Conservation (phyloP, 306 rosid species). For the Medicago lupulina region DNA sequence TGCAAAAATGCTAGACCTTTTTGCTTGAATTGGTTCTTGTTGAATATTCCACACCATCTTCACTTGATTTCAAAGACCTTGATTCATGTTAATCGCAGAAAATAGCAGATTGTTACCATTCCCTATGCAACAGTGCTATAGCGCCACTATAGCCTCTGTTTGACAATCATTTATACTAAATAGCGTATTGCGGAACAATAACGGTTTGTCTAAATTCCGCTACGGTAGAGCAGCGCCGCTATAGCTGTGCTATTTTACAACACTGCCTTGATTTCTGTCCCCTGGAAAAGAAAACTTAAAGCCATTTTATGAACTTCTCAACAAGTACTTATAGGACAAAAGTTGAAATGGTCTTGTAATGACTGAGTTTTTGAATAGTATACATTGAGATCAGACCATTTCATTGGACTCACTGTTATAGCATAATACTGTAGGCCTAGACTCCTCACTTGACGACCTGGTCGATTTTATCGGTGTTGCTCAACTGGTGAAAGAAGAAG, state of each 20-base stretch:
- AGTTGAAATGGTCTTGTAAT: constrained; percentile 9
- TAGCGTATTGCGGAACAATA: no score
- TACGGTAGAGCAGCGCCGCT: no score
- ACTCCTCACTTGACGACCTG: constrained; percentile 68
- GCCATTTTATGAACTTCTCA: constrained; percentile 4
- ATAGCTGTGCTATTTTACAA: no score
- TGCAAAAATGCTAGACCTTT: not conserved
- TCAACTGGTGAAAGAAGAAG: constrained; percentile 69
- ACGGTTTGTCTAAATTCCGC: no score
- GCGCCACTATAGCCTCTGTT: no score
- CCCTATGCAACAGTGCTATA: no score
- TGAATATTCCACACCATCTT: constrained; percentile 1
- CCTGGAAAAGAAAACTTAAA: not conserved
- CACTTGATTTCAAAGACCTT: constrained; percentile 16
- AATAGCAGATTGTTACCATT: no score
- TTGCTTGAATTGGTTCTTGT: constrained; percentile 10
- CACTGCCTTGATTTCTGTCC: not conserved
- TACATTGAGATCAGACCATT: not conserved
- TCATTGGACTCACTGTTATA: constrained; percentile 36
- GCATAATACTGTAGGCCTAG: constrained; percentile 58
- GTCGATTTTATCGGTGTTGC: constrained; percentile 86
- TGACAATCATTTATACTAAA: no score
- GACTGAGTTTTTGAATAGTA: not conserved
- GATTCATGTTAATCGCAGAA: not conserved
- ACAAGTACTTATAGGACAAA: constrained; percentile 5